These are phyloP conservation scores for Ustilago trichophora DNA, from an alignment of 1,284 basidiomycete species.

Conservation along the genomic window DNA sequence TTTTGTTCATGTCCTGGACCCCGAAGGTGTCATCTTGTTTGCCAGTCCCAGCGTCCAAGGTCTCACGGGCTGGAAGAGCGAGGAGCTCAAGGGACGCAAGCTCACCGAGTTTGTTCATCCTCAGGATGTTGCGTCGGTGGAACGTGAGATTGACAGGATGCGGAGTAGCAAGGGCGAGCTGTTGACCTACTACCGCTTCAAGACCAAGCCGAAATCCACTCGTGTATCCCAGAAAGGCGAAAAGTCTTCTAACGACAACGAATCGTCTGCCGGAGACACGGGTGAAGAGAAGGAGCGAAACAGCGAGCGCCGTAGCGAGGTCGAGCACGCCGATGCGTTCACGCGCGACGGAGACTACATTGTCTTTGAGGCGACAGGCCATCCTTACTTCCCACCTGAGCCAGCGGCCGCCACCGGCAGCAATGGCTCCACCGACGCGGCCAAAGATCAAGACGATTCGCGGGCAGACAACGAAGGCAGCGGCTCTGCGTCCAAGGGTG, in stretches of 20 bases:
- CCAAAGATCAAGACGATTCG: slow-evolving; percentile 7
- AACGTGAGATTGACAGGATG: slow-evolving; percentile 48
- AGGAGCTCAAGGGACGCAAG: slow-evolving; percentile 53
- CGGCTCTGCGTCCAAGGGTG: background rate
- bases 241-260: slow-evolving; percentile 27
- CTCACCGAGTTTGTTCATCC: slow-evolving; percentile 55
- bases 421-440: slow-evolving; percentile 7
- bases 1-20: slow-evolving; percentile 59
- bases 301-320: slow-evolving; percentile 30
- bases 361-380: slow-evolving; percentile 58
- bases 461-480: slow-evolving; percentile 4
- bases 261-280: slow-evolving; percentile 32
- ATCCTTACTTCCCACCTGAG: slow-evolving; percentile 54
- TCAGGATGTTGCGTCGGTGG: slow-evolving; percentile 51
- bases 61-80: slow-evolving; percentile 58
- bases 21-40: slow-evolving; percentile 49
- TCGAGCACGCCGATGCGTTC: slow-evolving; percentile 36
- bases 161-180: slow-evolving; percentile 46
- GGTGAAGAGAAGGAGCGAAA: slow-evolving; percentile 34
- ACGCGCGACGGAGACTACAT: slow-evolving; percentile 51
- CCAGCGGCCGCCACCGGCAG: background rate
- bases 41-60: slow-evolving; percentile 50
- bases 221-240: slow-evolving; percentile 26
- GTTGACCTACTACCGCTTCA: slow-evolving; percentile 58
- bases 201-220: slow-evolving; percentile 42